These are phyloP conservation scores for Fusarium metavorans DNA, from an alignment of 2,329 filamentous ascomycete genomes.

Conservation along the genomic window DNA sequence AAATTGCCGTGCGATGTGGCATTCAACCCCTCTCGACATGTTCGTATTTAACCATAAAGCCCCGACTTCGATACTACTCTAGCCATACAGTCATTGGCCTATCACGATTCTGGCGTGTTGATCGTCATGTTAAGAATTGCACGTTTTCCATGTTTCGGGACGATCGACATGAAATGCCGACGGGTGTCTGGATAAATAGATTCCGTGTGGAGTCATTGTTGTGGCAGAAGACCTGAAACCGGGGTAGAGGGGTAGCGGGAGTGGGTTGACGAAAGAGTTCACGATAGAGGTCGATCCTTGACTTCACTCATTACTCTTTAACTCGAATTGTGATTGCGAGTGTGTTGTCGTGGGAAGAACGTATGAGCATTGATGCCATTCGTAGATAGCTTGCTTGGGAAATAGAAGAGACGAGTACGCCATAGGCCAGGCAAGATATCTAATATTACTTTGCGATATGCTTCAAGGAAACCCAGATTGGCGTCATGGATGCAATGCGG, in stretches of 20 bases:
- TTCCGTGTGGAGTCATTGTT: not conserved
- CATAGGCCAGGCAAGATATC: not conserved
- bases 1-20: not conserved
- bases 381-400: not conserved
- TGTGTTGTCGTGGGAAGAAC: not conserved
- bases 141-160: not conserved
- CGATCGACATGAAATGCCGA: not conserved
- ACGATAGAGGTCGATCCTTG: not conserved
- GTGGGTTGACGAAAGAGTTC: not conserved
- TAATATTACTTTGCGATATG: not conserved
- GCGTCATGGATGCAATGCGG: not conserved
- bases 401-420: not conserved
- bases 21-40: not conserved
- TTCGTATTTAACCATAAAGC: not conserved
- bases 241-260: not conserved
- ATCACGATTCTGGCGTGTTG: not conserved
- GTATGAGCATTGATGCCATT: not conserved
- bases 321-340: not conserved
- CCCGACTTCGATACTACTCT: not conserved
- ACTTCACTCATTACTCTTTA: not conserved
- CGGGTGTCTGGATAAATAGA: not conserved
- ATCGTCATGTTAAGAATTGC: not conserved
- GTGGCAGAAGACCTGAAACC: not conserved
- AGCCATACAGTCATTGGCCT: not conserved
- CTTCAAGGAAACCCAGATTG: not conserved